phyloP scores from a whole-genome alignment of 2,329 filamentous ascomycete species.

The Mycosphaerella sp. region DNA sequence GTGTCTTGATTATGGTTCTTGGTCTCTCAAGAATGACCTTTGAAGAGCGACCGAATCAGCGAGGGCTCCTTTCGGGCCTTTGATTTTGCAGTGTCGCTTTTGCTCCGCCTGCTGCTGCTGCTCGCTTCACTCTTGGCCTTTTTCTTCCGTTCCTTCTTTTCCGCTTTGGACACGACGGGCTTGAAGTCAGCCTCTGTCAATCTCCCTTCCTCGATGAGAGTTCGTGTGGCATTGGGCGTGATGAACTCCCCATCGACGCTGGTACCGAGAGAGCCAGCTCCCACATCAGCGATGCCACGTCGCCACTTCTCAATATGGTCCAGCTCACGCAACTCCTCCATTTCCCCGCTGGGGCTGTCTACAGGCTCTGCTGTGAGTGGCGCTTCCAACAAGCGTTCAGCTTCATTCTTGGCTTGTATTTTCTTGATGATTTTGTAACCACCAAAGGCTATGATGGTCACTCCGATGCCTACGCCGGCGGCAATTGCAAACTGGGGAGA shows the following conservation, averaged over 20 bases:
- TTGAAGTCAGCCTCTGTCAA: constrained; percentile 44
- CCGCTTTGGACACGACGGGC: constrained; percentile 29
- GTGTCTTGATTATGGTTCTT: background rate
- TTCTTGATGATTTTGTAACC: constrained; percentile 97
- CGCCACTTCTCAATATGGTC: constrained; percentile 57
- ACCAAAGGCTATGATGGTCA: constrained; percentile 93
- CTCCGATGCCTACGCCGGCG: constrained; percentile 77
- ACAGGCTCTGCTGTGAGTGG: constrained; percentile 20
- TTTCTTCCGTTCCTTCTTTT: constrained; percentile 34
- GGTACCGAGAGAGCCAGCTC: constrained; percentile 49
- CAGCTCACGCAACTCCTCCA: constrained; percentile 54
- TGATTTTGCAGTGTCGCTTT: constrained; percentile 20
- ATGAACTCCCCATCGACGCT: constrained; percentile 62
- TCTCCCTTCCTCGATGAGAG: constrained; percentile 41
- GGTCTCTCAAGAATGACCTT: constrained; percentile 10
- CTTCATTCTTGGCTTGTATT: constrained; percentile 49
- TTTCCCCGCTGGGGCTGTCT: constrained; percentile 22
- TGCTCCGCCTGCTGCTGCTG: constrained; percentile 18
- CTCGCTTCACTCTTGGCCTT: constrained; percentile 21
- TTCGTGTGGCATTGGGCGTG: constrained; percentile 49
- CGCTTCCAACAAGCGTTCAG: constrained; percentile 12
- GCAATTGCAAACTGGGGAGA: constrained; percentile 94
- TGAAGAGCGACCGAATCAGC: constrained; percentile 40
- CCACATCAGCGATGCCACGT: constrained; percentile 55
- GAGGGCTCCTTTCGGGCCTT: constrained; percentile 39